A percentile compares a stretch with the other conserved stretches of the same genome.
Evolutionary conservation across 2,329 filamentous ascomycete genomes (phyloP).

Genomic region (Xylariaceae sp.): DNA sequence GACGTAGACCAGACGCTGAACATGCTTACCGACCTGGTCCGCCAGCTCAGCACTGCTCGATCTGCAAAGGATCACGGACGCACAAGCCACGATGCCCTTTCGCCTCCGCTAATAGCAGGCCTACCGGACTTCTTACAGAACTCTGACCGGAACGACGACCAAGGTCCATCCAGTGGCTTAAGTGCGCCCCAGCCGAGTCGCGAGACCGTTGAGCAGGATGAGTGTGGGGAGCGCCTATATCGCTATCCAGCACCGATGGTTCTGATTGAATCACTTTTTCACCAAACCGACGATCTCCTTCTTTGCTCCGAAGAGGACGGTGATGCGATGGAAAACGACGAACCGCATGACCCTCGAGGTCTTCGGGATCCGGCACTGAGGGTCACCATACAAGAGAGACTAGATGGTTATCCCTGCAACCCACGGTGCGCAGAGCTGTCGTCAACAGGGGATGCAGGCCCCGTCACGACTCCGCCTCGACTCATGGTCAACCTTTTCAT

Average conservation of each 20-base stretch:
- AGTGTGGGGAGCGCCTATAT: conserved; percentile 18
- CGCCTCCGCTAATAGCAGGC: conserved; percentile 2
- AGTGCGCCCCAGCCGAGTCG: background rate
- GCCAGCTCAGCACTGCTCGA: conserved; percentile 14
- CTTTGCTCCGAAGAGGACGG: background rate
- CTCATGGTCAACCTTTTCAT: conserved; percentile 16
- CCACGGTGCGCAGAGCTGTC: conserved; percentile 7
- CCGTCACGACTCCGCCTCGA: conserved; percentile 13
- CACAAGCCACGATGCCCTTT: conserved; percentile 2
- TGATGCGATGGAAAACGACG: background rate
- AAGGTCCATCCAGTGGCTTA: background rate
- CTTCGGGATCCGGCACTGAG: conserved; percentile 5
- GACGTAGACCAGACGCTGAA: conserved; percentile 14
- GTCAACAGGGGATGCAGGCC: conserved; percentile 6
- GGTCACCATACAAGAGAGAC: conserved; percentile 9
- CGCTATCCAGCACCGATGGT: conserved; percentile 18
- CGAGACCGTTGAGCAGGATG: conserved; percentile 12
- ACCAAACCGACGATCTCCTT: conserved; percentile 5
- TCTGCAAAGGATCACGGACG: no score
- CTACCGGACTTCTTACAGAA: conserved; percentile 4
- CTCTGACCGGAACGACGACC: background rate
- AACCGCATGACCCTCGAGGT: background rate
- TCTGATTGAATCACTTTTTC: conserved; percentile 14
- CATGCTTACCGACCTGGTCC: conserved; percentile 12
- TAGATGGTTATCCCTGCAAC: conserved; percentile 13